Conservation (phyloP, 148 eudicot genomes). For the Camellia lanceoleosa region DNA sequence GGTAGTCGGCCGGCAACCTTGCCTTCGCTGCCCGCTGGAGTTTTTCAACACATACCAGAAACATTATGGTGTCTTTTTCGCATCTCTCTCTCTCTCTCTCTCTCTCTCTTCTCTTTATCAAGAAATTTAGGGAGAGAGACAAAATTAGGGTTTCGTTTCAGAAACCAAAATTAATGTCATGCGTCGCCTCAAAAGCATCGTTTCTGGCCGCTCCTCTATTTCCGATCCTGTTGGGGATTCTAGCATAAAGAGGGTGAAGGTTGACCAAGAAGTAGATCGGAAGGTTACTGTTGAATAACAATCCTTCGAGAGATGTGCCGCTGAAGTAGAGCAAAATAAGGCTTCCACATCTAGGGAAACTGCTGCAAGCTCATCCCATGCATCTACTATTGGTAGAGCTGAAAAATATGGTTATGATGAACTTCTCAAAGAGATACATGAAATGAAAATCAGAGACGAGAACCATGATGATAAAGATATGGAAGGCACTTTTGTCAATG, state of each 20-base stretch:
- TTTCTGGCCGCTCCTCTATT: conserved; percentile 75
- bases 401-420: conserved; percentile 45
- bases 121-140: neutral
- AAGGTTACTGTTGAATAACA: conserved; percentile 26
- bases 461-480: conserved; percentile 49
- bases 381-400: conserved; percentile 21
- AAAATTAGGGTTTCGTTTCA: conserved; percentile 17
- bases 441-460: conserved; percentile 62
- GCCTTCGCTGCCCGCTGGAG: too few species aligned
- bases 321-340: conserved; percentile 29
- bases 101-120: conserved; percentile 12
- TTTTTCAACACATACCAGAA: too few species aligned
- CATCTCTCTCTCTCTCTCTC: neutral
- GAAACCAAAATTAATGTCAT: conserved; percentile 59
- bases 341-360: conserved; percentile 38
- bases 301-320: conserved; percentile 31
- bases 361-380: conserved; percentile 47
- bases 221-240: conserved; percentile 78
- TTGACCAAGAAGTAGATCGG: conserved; percentile 42
- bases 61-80: too few species aligned
- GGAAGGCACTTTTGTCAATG: conserved; percentile 64
- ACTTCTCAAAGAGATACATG: conserved; percentile 67
- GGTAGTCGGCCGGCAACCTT: too few species aligned
- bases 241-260: conserved; percentile 55
- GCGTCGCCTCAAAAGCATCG: conserved; percentile 87